Base-by-base conservation (phyloP, 1,139 yeast genomes). In the Hyphopichia buzzinii region DNA sequence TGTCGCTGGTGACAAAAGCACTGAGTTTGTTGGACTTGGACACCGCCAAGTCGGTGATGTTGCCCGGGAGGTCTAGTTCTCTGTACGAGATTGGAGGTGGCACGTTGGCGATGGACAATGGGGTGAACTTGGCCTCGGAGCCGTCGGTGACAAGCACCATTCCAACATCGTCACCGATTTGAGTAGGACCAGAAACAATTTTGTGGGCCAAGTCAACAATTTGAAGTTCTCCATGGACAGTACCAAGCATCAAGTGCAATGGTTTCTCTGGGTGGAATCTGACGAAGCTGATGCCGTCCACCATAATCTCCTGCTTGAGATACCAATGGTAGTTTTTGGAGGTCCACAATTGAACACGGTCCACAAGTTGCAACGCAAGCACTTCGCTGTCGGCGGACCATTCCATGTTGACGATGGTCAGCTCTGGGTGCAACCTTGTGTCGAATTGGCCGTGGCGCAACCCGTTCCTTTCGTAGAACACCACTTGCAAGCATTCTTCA, bases 261-360 rank as follows among this genome's bases (percentile, higher is more conserved):
- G 95, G 89, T 54, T 86, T 85, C 54, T 90, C 97, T 1, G 95
- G 92, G 52, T 92, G 97, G 81, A 95, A 92, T 54, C 75, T 74
- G 29, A 81, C 66, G 52, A 76, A 83, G 4, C 55, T 44, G 16
- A 85, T 69, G 17, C 55, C 43, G 29, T 62, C 60, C 4, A 71
- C 55, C 33, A 50, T 52, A 4, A 90, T 62, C 54, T 84, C 95
- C 58, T 85, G 95, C 55, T 94, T 92, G 47, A 90, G 70, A 56
- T 85, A 88, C 97, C 98, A 94, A 56, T 90, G 95, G 58, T 90
- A 94, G 57, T 94, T 94, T 53, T 87, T 90, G 2, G 86, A 73
- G 1, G 95, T 82, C 97, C 97, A 94, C 26, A 94, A 63, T 55
- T 86, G 95, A 14, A 92, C 72, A 25, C 77, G 64, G 46, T 82